Conservation (phyloP, 176 grass and related monocot genomes). For the Aegilops umbellulata region DNA sequence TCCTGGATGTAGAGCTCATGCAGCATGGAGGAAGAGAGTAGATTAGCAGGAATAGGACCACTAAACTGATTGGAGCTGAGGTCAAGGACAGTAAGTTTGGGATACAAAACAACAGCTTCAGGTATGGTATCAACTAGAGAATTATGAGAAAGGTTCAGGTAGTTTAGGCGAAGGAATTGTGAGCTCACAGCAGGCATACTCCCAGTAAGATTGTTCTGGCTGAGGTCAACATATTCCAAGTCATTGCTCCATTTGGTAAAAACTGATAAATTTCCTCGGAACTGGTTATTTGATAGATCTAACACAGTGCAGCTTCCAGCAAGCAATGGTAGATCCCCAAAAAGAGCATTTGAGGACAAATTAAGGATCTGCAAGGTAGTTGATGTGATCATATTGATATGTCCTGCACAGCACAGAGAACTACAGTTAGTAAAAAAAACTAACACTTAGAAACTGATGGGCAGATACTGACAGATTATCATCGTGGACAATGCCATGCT, state of each 20-base stretch:
- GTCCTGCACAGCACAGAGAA: constrained; percentile 53
- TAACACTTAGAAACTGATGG: background rate
- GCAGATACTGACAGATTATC: background rate
- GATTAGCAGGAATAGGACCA: constrained; percentile 53
- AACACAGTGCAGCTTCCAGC: constrained; percentile 83
- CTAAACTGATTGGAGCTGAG: constrained; percentile 76
- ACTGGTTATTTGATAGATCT: constrained; percentile 94
- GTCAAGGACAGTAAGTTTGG: constrained; percentile 86
- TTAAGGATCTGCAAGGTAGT: constrained; percentile 81
- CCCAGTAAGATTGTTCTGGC: constrained; percentile 75
- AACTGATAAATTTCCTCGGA: constrained; percentile 76
- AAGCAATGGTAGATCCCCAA: constrained; percentile 84
- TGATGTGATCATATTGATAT: constrained; percentile 99
- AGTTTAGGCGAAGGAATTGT: constrained; percentile 86
- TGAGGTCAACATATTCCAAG: constrained; percentile 89
- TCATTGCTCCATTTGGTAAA: constrained; percentile 89
- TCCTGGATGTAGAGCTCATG: constrained; percentile 77
- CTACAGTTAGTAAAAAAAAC: constrained; percentile 8
- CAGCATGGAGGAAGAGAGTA: constrained; percentile 75
- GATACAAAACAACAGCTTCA: constrained; percentile 70
- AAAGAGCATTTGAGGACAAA: constrained; percentile 87
- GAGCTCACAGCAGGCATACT: constrained; percentile 69
- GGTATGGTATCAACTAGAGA: constrained; percentile 56
- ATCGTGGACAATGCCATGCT: background rate
- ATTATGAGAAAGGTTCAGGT: constrained; percentile 90